Percentiles rank a stretch among this genome's conserved stretches.
These are phyloP conservation scores for Entomortierella parvispora DNA, from an alignment of 192 early-diverging fungal genomes.

Conservation along the genomic window DNA sequence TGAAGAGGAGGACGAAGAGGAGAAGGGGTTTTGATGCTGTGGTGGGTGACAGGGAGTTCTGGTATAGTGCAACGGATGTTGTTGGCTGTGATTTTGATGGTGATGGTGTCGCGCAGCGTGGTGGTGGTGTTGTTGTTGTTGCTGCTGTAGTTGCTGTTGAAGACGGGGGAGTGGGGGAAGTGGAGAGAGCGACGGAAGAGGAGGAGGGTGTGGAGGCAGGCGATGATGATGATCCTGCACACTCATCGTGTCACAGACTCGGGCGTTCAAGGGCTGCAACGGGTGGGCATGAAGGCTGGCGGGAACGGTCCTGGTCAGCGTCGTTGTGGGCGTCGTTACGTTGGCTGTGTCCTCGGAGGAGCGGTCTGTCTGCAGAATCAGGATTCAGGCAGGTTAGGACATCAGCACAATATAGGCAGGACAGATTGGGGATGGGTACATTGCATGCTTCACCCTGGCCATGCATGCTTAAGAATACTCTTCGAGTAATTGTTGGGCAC, in stretches of 20 bases:
- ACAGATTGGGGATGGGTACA: too few relatives aligned
- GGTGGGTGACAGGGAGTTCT: not conserved
- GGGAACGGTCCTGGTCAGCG: not conserved
- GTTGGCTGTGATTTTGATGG: too few relatives aligned
- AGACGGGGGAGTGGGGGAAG: not conserved
- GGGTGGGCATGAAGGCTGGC: not conserved
- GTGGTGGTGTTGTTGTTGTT: not conserved
- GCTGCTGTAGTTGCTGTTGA: not conserved
- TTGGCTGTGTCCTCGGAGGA: too few relatives aligned
- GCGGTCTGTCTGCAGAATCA: too few relatives aligned
- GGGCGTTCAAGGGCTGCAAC: slow-evolving; percentile 13
- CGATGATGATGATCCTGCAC: slow-evolving; percentile 1
- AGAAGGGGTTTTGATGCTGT: not conserved
- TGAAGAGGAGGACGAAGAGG: not conserved
- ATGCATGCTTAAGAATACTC: too few relatives aligned
- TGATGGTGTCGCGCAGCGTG: not conserved
- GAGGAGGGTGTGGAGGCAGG: not conserved
- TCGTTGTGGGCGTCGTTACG: not conserved
- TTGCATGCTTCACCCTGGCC: too few relatives aligned
- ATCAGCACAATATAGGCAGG: too few relatives aligned
- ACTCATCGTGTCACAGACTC: slow-evolving; percentile 15
- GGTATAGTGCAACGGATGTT: not conserved
- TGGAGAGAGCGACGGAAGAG: not conserved
- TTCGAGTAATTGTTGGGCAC: too few relatives aligned
- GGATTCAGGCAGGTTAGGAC: too few relatives aligned